Conservation (phyloP, 192 early-diverging fungal genomes). For the Cladochytrium replicatum region DNA sequence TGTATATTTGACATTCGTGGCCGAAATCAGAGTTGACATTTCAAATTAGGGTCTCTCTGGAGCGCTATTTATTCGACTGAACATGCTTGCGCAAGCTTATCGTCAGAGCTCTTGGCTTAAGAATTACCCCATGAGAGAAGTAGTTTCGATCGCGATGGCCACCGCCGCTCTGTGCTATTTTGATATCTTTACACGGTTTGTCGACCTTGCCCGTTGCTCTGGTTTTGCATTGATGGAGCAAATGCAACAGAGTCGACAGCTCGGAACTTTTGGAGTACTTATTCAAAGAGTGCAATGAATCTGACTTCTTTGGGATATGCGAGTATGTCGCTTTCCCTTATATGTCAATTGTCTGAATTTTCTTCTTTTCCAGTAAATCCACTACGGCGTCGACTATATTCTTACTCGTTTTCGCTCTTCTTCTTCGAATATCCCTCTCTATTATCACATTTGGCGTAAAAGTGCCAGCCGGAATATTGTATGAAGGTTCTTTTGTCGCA, state of each 20-base stretch:
- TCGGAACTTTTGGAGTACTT: conserved; percentile 79
- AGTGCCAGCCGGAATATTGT: too few species aligned
- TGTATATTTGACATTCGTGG: conserved; percentile 2
- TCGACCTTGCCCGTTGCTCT: background rate
- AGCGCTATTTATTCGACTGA: conserved; percentile 66
- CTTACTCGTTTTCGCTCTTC: conserved; percentile 17
- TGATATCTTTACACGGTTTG: conserved; percentile 70
- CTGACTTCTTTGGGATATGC: conserved; percentile 30
- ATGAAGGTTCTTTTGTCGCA: too few species aligned
- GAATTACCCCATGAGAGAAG: conserved; percentile 64
- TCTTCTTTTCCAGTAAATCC: conserved; percentile 3
- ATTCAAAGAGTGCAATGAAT: conserved; percentile 76
- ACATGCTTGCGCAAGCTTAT: conserved; percentile 53
- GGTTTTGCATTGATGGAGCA: conserved; percentile 16
- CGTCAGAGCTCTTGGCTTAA: conserved; percentile 63
- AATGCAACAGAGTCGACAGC: conserved; percentile 62
- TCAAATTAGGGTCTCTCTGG: conserved; percentile 74
- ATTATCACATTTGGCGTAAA: conserved; percentile 32
- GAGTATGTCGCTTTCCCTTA: conserved; percentile 10
- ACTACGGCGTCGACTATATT: conserved; percentile 7
- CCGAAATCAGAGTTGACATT: background rate
- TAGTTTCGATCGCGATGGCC: conserved; percentile 52
- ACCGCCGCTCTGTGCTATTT: conserved; percentile 68
- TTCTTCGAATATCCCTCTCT: conserved; percentile 18
- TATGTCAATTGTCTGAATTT: conserved; percentile 1